Evolutionary conservation across 352 stramenopile species (phyloP), one percentile per base, ranked within the genome.

Genomic region (Pythium utonaiense): DNA sequence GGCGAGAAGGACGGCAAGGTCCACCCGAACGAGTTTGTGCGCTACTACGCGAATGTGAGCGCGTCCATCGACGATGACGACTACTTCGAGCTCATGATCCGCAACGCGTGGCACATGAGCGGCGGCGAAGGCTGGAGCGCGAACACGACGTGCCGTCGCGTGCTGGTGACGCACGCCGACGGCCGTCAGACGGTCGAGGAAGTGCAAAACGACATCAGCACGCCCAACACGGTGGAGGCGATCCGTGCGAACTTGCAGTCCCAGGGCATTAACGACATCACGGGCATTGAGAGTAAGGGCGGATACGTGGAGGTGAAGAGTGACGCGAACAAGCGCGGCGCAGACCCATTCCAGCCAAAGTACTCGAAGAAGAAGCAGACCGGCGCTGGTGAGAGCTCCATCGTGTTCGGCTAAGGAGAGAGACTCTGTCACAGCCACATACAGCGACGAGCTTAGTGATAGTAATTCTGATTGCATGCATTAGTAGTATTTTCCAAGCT

Each of bases 71-170:
- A 96, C 57, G 75, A 90, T 58, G 91, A 97, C 64, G 87, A 96
- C 71, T 96, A 97, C 79, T 97, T 97, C 60, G 89, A 97, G 69
- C 74, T 97, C 41, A 91, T 97, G 79, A 96, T 97, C 66, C 82
- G 88, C 56, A 96, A 95, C 48, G 81, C 81, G 22, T 93, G 83
- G 83, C 83, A 91, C 67, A 91, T 96, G 12, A 89, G 78, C 48
- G 86, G 86, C 8, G 90, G 89, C 25, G 77, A 93, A 56, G 90
- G 91, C 53, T 86, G 74, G 77, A 76, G 65, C 16, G 84, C 70
- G 31, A 97, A 97, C 71, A 90, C 87, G 2, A 93, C 84, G 4
- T 96, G 91, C 50, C 77, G 81, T 24, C 80, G 90, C 17, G 89
- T 97, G 19, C 74, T 97, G 6, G 91, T 97, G 14, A 95, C 87